Percentiles rank a stretch among this genome's conserved stretches.
Evolutionary conservation across 2,329 filamentous ascomycete species (phyloP).

Genomic region (Berkeleyomyces rouxiae): DNA sequence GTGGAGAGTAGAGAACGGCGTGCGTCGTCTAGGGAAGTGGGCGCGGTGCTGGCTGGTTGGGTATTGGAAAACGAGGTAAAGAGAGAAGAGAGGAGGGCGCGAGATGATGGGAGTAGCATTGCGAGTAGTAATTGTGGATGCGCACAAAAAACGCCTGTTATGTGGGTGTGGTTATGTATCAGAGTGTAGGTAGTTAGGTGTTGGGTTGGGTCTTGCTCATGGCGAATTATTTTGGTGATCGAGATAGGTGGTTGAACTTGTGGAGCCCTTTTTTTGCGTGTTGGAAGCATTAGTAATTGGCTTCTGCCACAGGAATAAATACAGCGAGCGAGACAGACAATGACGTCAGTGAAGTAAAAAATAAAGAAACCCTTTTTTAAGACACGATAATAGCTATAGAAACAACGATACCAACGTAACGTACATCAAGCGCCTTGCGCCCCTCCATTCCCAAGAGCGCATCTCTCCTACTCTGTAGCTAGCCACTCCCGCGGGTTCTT

Average conservation of each 20-base stretch:
- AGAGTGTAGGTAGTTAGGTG: no score
- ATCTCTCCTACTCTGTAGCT: slow-evolving; percentile 19
- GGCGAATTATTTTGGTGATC: no score
- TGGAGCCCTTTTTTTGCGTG: no score
- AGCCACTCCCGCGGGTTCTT: slow-evolving; percentile 51
- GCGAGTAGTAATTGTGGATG: slow-evolving; percentile 20
- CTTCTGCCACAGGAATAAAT: not conserved
- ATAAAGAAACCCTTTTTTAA: not conserved
- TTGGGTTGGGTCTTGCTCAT: no score
- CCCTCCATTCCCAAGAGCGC: not conserved
- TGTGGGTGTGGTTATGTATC: not conserved
- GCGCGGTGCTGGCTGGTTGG: not conserved
- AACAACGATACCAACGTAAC: not conserved
- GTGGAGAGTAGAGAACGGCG: slow-evolving; percentile 43
- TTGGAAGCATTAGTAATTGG: no score
- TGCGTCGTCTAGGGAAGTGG: not conserved
- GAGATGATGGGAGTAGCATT: slow-evolving; percentile 8
- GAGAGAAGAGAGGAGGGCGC: slow-evolving; percentile 4
- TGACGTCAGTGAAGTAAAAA: no score
- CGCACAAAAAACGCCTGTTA: not conserved
- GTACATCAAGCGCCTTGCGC: not conserved
- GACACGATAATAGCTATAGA: not conserved
- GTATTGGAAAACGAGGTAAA: not conserved
- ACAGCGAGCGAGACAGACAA: not conserved
- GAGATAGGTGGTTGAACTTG: no score